Evolutionary conservation across 78 protist species (phyloP).

Genomic region (Dictyostelium intermedium): DNA sequence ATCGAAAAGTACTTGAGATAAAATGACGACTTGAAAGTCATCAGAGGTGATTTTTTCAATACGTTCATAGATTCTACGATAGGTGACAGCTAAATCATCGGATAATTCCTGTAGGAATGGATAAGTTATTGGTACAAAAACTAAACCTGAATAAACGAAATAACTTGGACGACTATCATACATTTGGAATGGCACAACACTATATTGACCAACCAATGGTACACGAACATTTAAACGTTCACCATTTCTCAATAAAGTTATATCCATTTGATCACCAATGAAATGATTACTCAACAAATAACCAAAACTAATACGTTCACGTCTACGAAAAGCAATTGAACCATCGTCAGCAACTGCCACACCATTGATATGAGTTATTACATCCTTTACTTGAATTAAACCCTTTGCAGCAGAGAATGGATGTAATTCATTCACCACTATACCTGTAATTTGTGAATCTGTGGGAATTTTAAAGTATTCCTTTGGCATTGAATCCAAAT

Average conservation of each 20-base stretch:
- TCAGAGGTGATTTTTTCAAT: conserved; percentile 27
- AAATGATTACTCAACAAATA: conserved; percentile 42
- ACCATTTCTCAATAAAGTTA: conserved; percentile 60
- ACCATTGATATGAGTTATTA: conserved; percentile 76
- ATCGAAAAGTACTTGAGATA: conserved; percentile 72
- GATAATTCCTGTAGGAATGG: conserved; percentile 83
- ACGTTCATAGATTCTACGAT: conserved; percentile 30
- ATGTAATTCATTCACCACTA: conserved; percentile 42
- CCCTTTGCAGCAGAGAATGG: conserved; percentile 47
- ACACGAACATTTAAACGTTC: not conserved
- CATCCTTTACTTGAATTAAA: not conserved
- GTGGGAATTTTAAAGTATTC: conserved; percentile 19
- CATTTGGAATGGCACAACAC: conserved; percentile 65
- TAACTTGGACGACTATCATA: conserved; percentile 70
- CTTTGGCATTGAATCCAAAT: conserved; percentile 39
- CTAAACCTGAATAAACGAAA: conserved; percentile 82
- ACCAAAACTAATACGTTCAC: conserved; percentile 65
- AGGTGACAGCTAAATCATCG: conserved; percentile 51
- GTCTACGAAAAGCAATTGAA: conserved; percentile 64
- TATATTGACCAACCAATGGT: conserved; percentile 12
- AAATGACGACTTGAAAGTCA: conserved; percentile 74
- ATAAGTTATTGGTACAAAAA: conserved; percentile 74
- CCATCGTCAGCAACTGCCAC: conserved; percentile 81
- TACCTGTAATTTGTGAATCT: not conserved
- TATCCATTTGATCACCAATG: conserved; percentile 42